Base-by-base conservation (phyloP, 2,329 filamentous ascomycete species). In the Phialophora chinensis region DNA sequence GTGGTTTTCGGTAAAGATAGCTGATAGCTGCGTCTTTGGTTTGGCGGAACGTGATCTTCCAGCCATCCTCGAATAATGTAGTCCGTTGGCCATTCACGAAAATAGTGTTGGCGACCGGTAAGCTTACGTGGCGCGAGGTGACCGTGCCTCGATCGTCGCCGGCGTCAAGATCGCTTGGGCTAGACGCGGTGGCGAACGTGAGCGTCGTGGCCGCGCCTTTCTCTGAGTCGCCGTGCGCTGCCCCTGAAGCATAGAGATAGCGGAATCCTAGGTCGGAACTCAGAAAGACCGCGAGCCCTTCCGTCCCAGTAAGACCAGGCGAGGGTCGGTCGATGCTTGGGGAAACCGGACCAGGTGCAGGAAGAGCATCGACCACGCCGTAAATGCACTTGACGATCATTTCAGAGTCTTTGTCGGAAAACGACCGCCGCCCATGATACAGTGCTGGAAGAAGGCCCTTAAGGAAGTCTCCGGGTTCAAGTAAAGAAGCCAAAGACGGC, bases 31-130 rank as follows among this genome's bases (percentile, higher is more conserved):
- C 29, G 7, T 53, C n/a, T 7, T 20, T 31, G 42, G 53, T 44
- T 25, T 53, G 47, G 23, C 11, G 5, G 27, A 53, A 6, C 7
- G 25, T 53, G 23, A 64, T 20, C 6, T 27, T 42, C 71, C 71
- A 73, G n/a, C 14, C 29, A 29, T 69, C 59, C n/a, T 66, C 27
- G 33, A 71, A 42, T 53, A 73, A 63, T 10, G 72, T 73, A 25
- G 62, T 27, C n/a, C 53, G 54, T 12, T 47, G 50, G 20, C 69
- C 72, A 54, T 73, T 73, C 25, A 73, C 60, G 33, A 73, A 73
- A 20, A 73, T 42, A 6, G 72, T 73, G 42, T 72, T 73, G 14
- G 72, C 72, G 14, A 71, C 60, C 0, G 69, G 69, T 11, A 69
- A 62, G 12, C 27, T 64, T 20, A 69, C 35, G 27, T 60, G 49